phyloP scores from a whole-genome alignment of 176 grass and related monocot genomes.

The Lolium rigidum region DNA sequence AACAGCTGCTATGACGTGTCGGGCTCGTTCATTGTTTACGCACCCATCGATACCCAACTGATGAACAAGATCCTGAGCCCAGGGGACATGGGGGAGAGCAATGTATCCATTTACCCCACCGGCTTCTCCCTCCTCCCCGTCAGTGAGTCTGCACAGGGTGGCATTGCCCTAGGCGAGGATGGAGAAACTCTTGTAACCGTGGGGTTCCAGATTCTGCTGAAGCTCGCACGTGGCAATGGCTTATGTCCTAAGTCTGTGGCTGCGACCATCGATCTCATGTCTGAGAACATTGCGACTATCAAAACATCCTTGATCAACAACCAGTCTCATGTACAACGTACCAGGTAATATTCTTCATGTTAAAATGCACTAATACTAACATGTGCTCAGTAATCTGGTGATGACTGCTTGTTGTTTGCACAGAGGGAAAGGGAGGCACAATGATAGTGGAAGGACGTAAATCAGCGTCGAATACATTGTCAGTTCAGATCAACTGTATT shows the following conservation, averaged over 20 bases:
- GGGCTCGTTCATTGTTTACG: slow-evolving; percentile 58
- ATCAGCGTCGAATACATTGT: slow-evolving; percentile 24
- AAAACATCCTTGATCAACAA: slow-evolving; percentile 34
- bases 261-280: slow-evolving; percentile 32
- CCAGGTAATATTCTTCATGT: slow-evolving; percentile 26
- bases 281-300: slow-evolving; percentile 34
- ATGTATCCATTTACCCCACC: neutral
- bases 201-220: slow-evolving; percentile 60
- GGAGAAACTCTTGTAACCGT: slow-evolving; percentile 59
- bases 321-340: neutral
- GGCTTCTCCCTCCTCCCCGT: slow-evolving; percentile 45
- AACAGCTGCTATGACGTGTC: slow-evolving; percentile 48
- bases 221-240: slow-evolving; percentile 30
- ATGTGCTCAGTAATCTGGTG: neutral
- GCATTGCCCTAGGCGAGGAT: neutral
- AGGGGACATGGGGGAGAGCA: neutral
- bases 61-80: slow-evolving; percentile 32
- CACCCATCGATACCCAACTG: slow-evolving; percentile 41
- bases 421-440: slow-evolving; percentile 17
- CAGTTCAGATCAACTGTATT: slow-evolving; percentile 9
- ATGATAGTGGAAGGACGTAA: slow-evolving; percentile 14
- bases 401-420: slow-evolving; percentile 15
- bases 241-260: slow-evolving; percentile 35
- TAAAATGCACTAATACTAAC: neutral
- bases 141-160: neutral